phyloP scores from a whole-genome alignment of 108 stramenopile genomes.

The Stephanodiscus minutulus region DNA sequence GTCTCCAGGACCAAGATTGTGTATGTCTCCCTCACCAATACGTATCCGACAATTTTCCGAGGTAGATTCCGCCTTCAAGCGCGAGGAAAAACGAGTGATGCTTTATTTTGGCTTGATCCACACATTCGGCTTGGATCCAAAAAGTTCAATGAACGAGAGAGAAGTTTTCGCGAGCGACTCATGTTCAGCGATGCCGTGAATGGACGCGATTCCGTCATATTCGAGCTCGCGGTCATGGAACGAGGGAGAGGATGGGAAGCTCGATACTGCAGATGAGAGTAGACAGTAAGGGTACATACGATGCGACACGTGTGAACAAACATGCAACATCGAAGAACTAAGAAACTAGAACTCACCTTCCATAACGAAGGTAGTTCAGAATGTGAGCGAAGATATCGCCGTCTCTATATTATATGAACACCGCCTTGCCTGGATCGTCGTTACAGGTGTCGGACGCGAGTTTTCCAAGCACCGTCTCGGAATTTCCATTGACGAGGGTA shows the following conservation, averaged over 20 bases:
- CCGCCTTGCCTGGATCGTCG: neutral
- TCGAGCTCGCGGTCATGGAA: slow-evolving; percentile 17
- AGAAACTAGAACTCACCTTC: neutral
- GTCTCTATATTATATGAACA: neutral
- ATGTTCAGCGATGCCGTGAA: neutral
- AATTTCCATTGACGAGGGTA: neutral
- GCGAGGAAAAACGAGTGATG: slow-evolving; percentile 7
- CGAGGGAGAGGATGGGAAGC: slow-evolving; percentile 10
- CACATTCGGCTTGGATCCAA: too few species aligned
- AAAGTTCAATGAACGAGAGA: neutral
- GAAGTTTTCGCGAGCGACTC: neutral
- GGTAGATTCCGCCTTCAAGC: neutral
- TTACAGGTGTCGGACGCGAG: neutral
- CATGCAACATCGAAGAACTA: neutral
- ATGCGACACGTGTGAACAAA: neutral
- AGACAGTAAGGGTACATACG: too few species aligned
- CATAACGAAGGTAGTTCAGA: slow-evolving; percentile 1
- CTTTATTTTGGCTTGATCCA: neutral
- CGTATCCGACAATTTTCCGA: neutral
- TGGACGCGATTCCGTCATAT: neutral
- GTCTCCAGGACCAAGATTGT: neutral
- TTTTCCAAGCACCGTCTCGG: slow-evolving; percentile 1
- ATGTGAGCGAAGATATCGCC: neutral
- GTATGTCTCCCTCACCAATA: neutral
- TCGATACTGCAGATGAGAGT: too few species aligned